Percentiles rank a stretch among this genome's conserved stretches.
These are phyloP conservation scores for Epithemia pelagica DNA, from an alignment of 108 stramenopile species.

Conservation along the genomic window DNA sequence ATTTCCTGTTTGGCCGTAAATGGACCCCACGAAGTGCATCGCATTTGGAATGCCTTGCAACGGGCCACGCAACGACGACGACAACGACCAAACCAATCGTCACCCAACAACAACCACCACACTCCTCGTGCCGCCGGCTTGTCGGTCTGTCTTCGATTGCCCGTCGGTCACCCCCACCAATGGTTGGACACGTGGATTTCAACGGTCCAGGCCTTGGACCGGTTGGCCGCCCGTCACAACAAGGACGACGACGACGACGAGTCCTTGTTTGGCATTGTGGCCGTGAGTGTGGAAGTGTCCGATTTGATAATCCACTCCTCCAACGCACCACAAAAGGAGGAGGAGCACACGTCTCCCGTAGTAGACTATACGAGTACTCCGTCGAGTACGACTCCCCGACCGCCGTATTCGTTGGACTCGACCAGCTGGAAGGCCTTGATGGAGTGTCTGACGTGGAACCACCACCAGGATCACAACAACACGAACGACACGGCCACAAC, in stretches of 20 bases:
- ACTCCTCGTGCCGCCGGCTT: background rate
- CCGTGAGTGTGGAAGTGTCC: conserved; percentile 1
- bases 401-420: background rate
- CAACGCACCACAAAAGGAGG: no score
- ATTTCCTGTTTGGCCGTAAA: conserved; percentile 21
- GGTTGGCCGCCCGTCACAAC: no score
- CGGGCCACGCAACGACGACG: conserved; percentile 3
- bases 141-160: no score
- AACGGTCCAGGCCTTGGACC: background rate
- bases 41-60: conserved; percentile 9
- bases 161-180: no score
- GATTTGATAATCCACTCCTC: no score
- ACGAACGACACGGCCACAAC: no score
- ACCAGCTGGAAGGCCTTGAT: background rate
- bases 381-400: background rate
- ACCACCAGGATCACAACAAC: background rate
- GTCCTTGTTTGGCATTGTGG: background rate
- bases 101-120: no score
- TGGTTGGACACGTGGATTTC: background rate
- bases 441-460: background rate
- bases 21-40: conserved; percentile 21
- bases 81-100: background rate
- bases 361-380: no score
- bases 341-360: no score
- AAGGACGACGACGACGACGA: background rate